Percentiles rank a stretch among this genome's conserved stretches.
These are phyloP conservation scores for Murraya paniculata DNA, from an alignment of 345 rosid species.

Conservation along the genomic window DNA sequence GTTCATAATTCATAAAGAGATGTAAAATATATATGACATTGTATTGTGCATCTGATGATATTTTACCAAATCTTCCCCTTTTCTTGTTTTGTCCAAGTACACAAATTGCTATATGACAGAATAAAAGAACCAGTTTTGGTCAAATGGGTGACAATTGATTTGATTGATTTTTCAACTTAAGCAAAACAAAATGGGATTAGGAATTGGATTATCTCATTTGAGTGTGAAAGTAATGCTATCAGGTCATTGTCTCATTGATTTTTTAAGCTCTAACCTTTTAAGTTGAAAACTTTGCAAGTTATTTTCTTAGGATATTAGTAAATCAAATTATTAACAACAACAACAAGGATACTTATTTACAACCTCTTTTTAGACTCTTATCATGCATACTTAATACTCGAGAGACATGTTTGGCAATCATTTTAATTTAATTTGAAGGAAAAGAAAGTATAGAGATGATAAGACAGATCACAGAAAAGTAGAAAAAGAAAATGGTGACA, in stretches of 20 bases:
- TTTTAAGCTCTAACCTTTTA: not conserved
- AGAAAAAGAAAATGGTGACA: not conserved
- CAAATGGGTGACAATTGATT: conserved; percentile 13
- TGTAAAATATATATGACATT: not conserved
- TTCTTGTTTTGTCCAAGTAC: not conserved
- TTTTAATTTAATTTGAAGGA: not conserved
- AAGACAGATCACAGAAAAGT: not conserved
- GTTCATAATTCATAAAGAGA: not conserved
- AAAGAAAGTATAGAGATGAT: not conserved
- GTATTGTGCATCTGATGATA: not conserved
- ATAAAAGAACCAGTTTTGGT: not conserved
- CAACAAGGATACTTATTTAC: too few relatives aligned
- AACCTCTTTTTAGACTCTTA: too few relatives aligned
- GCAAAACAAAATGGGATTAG: not conserved
- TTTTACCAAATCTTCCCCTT: not conserved
- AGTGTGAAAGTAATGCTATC: not conserved
- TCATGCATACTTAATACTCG: too few relatives aligned
- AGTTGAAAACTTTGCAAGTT: not conserved
- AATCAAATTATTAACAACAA: too few relatives aligned
- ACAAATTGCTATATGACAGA: not conserved
- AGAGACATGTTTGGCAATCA: too few relatives aligned
- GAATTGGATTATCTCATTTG: not conserved
- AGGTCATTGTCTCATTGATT: not conserved
- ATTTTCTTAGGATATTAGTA: too few relatives aligned
- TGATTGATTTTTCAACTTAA: conserved; percentile 7